These are phyloP conservation scores for Colletotrichum filicis DNA, from an alignment of 2,329 filamentous ascomycete genomes.

Conservation along the genomic window DNA sequence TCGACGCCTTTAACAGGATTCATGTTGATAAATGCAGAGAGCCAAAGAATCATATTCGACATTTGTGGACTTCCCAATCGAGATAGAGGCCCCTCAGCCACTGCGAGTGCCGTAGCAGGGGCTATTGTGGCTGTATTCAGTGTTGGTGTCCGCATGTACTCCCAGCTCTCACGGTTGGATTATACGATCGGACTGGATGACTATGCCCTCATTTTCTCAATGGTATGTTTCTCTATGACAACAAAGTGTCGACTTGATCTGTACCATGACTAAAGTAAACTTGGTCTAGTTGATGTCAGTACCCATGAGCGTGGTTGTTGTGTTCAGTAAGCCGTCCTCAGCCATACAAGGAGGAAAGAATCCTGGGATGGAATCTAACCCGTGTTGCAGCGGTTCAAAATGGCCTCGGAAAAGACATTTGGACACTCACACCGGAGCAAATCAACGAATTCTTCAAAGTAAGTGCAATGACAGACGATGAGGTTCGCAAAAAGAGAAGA, in stretches of 20 bases:
- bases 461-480: neutral
- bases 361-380: neutral
- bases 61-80: constrained; percentile 8
- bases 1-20: neutral
- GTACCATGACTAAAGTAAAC: no score
- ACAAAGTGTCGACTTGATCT: no score
- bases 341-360: no score
- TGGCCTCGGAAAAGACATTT: constrained; percentile 58
- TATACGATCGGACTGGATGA: constrained; percentile 19
- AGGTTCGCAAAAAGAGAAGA: neutral
- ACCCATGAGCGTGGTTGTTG: constrained; percentile 19
- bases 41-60: constrained; percentile 8
- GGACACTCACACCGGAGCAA: constrained; percentile 51
- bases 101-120: constrained; percentile 19
- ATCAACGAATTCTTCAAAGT: constrained; percentile 49
- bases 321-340: neutral
- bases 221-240: neutral
- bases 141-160: constrained; percentile 16
- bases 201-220: constrained; percentile 16
- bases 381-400: constrained; percentile 33
- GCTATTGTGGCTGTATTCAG: constrained; percentile 9
- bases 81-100: constrained; percentile 13
- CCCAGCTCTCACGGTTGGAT: constrained; percentile 9
- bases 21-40: neutral
- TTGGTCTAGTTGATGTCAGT: constrained; percentile 12